phyloP scores from a whole-genome alignment of 2,329 filamentous ascomycete species.

The Colletotrichum scovillei region DNA sequence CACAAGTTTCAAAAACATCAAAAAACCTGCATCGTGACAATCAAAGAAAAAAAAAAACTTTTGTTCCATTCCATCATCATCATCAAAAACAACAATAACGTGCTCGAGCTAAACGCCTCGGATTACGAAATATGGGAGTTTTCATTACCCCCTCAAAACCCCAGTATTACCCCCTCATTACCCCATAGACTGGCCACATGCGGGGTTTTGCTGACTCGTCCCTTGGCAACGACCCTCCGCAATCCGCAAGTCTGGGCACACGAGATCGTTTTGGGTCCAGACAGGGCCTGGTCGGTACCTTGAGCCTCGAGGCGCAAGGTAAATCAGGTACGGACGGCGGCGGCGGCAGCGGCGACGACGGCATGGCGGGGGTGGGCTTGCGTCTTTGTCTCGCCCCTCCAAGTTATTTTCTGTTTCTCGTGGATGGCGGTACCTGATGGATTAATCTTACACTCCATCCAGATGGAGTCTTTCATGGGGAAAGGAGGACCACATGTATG shows the following conservation, averaged over 20 bases:
- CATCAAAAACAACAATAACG: conserved; percentile 23
- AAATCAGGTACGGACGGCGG: neutral
- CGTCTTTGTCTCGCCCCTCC: neutral
- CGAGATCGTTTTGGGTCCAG: neutral
- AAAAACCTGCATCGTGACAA: conserved; percentile 20
- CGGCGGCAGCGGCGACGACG: neutral
- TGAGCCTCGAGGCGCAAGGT: neutral
- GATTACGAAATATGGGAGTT: conserved; percentile 34
- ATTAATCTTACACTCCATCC: neutral
- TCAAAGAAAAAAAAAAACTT: neutral
- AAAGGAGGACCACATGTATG: neutral
- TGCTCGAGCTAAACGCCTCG: conserved; percentile 30
- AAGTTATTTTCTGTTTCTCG: neutral
- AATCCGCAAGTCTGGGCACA: conserved; percentile 28
- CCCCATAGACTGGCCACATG: conserved; percentile 35
- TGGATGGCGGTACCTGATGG: neutral
- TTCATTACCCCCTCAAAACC: conserved; percentile 36
- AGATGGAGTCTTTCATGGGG: neutral
- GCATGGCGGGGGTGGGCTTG: neutral
- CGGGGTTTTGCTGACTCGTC: conserved; percentile 33
- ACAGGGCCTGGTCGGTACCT: neutral
- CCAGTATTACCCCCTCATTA: conserved; percentile 36
- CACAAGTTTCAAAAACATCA: too few relatives aligned
- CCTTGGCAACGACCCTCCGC: conserved; percentile 16
- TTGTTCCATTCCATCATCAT: neutral